These are phyloP conservation scores for Calonectria hongkongensis DNA, from an alignment of 2,329 filamentous ascomycete species.

Conservation along the genomic window DNA sequence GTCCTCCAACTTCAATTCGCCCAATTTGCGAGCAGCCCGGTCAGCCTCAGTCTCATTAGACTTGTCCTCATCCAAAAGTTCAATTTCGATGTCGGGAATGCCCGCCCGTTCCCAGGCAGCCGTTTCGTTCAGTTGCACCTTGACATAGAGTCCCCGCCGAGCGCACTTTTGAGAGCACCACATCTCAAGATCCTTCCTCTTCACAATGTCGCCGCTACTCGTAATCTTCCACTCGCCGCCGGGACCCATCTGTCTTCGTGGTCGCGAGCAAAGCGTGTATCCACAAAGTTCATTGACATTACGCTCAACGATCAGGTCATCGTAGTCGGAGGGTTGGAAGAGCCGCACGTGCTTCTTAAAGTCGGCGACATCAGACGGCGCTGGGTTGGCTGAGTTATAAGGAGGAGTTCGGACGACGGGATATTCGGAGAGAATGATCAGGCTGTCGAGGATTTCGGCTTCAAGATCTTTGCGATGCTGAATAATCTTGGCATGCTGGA, in stretches of 20 bases:
- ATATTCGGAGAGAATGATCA: constrained; percentile 81
- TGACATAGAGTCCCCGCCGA: constrained; percentile 86
- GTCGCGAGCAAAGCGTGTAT: constrained; percentile 84
- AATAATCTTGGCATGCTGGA: constrained; percentile 88
- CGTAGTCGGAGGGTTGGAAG: constrained; percentile 93
- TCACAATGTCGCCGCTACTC: constrained; percentile 77
- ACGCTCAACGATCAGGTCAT: constrained; percentile 90
- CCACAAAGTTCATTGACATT: constrained; percentile 89
- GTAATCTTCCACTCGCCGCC: constrained; percentile 82
- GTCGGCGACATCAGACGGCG: constrained; percentile 74
- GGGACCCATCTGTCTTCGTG: constrained; percentile 73
- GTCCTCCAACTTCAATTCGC: constrained; percentile 66
- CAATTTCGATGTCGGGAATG: constrained; percentile 73
- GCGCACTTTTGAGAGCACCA: constrained; percentile 92
- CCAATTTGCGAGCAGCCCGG: constrained; percentile 61
- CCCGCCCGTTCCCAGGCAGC: constrained; percentile 88
- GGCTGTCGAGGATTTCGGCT: constrained; percentile 80
- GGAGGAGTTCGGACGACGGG: constrained; percentile 62
- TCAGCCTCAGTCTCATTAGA: constrained; percentile 66
- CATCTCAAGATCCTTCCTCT: constrained; percentile 83
- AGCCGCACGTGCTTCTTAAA: constrained; percentile 81
- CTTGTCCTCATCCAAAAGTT: constrained; percentile 80
- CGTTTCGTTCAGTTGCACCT: constrained; percentile 89
- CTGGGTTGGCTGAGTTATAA: constrained; percentile 67
- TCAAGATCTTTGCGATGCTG: constrained; percentile 89